A percentile compares a stretch with the other conserved stretches of the same genome.
Evolutionary conservation across 805 yeast genomes (phyloP).

Genomic region (Pichia nanzhaoensis): DNA sequence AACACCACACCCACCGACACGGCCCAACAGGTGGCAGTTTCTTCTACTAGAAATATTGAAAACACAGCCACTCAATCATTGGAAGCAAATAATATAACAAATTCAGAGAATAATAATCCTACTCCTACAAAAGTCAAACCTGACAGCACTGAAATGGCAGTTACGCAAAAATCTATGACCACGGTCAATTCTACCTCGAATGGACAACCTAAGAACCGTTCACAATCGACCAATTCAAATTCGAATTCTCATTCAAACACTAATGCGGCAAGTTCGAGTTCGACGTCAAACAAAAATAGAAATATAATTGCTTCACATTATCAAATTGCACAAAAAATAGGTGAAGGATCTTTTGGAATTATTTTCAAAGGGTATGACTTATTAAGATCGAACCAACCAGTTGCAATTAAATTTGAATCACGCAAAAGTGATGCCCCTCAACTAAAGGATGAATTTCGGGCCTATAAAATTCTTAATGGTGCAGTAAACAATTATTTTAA

Average conservation of each 20-base stretch:
- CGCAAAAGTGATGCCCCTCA: conserved; percentile 81
- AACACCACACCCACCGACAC: too few species aligned
- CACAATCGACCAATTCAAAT: too few species aligned
- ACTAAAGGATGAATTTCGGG: conserved; percentile 71
- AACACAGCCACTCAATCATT: too few species aligned
- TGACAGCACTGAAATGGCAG: too few species aligned
- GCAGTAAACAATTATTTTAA: conserved; percentile 32
- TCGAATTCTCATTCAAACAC: not conserved
- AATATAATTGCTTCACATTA: conserved; percentile 54
- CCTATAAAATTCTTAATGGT: conserved; percentile 64
- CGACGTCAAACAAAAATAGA: conserved; percentile 9
- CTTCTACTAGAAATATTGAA: too few species aligned
- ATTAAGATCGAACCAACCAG: conserved; percentile 50
- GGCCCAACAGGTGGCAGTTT: too few species aligned
- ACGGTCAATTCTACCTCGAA: too few species aligned
- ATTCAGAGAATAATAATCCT: too few species aligned
- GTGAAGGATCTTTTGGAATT: conserved; percentile 84
- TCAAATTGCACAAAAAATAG: conserved; percentile 76
- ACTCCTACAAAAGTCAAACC: too few species aligned
- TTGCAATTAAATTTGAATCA: conserved; percentile 75
- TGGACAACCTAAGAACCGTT: too few species aligned
- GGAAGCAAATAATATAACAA: too few species aligned
- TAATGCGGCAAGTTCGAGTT: not conserved
- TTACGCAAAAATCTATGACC: too few species aligned
- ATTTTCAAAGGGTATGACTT: conserved; percentile 76